Conservation (phyloP, 2,329 filamentous ascomycete species). For the Ophiognomonia clavigignenti-juglandacearum region DNA sequence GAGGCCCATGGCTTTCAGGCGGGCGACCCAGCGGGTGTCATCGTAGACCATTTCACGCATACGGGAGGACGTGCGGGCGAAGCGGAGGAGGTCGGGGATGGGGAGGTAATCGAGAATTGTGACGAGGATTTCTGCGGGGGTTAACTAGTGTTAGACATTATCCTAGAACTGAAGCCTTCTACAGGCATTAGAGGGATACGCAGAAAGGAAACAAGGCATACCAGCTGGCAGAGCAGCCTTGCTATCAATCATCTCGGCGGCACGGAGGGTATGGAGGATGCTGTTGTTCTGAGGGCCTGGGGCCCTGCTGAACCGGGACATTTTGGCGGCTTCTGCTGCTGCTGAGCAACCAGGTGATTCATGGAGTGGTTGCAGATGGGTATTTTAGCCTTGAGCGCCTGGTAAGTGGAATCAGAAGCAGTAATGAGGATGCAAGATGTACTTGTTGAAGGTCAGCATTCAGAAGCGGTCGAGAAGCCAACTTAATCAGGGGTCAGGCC, state of each 20-base stretch:
- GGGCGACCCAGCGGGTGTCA: slow-evolving; percentile 88
- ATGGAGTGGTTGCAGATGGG: background rate
- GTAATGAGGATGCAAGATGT: background rate
- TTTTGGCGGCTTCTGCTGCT: slow-evolving; percentile 20
- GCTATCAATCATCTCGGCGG: slow-evolving; percentile 72
- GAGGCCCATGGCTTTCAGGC: slow-evolving; percentile 78
- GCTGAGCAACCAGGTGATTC: background rate
- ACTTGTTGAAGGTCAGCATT: background rate
- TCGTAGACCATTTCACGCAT: slow-evolving; percentile 99
- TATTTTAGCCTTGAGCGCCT: no score
- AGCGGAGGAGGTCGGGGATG: slow-evolving; percentile 77
- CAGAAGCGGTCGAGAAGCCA: background rate
- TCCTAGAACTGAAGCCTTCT: no score
- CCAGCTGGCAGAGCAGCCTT: slow-evolving; percentile 80
- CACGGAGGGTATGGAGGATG: slow-evolving; percentile 73
- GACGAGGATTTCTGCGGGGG: slow-evolving; percentile 69
- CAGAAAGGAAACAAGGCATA: slow-evolving; percentile 32
- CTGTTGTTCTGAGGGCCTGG: slow-evolving; percentile 34
- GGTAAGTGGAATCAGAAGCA: no score
- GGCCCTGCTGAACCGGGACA: slow-evolving; percentile 40
- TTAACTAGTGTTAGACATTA: background rate
- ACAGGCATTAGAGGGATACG: background rate
- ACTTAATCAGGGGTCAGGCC: no score
- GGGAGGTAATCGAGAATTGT: slow-evolving; percentile 86
- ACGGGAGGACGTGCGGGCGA: slow-evolving; percentile 77